A percentile compares a stretch with the other conserved stretches of the same genome.
These are phyloP conservation scores for Cutaneotrichosporon arboriforme DNA, from an alignment of 1,284 basidiomycete genomes.

Conservation along the genomic window DNA sequence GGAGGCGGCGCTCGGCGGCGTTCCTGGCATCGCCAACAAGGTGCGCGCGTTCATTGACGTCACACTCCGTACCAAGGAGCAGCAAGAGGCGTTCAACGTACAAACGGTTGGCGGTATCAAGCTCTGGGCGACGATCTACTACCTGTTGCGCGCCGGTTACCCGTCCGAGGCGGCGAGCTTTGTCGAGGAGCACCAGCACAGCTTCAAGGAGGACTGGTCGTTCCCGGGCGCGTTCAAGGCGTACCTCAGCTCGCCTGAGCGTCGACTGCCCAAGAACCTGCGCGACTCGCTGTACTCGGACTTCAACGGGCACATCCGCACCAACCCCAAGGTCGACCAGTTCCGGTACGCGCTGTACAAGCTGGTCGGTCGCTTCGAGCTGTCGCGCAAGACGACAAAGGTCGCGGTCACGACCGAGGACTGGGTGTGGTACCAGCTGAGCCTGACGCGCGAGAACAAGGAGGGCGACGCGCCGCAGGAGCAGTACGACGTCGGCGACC, in stretches of 20 bases:
- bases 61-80: constrained; percentile 55
- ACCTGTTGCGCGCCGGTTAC: constrained; percentile 82
- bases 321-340: constrained; percentile 73
- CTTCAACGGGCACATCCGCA: constrained; percentile 89
- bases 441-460: constrained; percentile 60
- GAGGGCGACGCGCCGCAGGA: constrained; percentile 59
- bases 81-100: constrained; percentile 76
- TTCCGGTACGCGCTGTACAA: constrained; percentile 96
- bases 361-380: constrained; percentile 87
- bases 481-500: constrained; percentile 65
- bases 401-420: constrained; percentile 92
- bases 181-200: constrained; percentile 64
- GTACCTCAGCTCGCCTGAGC: constrained; percentile 76
- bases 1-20: constrained; percentile 84
- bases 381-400: constrained; percentile 70
- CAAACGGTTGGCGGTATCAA: constrained; percentile 73
- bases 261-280: constrained; percentile 69
- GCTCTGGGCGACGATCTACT: constrained; percentile 88
- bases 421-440: constrained; percentile 97
- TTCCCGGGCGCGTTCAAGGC: constrained; percentile 80
- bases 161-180: constrained; percentile 71
- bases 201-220: constrained; percentile 74
- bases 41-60: constrained; percentile 79
- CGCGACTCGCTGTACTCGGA: constrained; percentile 79
- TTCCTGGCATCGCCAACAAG: constrained; percentile 83